phyloP scores from a whole-genome alignment of 2,329 filamentous ascomycete genomes.

The Colletotrichum eremochloae region DNA sequence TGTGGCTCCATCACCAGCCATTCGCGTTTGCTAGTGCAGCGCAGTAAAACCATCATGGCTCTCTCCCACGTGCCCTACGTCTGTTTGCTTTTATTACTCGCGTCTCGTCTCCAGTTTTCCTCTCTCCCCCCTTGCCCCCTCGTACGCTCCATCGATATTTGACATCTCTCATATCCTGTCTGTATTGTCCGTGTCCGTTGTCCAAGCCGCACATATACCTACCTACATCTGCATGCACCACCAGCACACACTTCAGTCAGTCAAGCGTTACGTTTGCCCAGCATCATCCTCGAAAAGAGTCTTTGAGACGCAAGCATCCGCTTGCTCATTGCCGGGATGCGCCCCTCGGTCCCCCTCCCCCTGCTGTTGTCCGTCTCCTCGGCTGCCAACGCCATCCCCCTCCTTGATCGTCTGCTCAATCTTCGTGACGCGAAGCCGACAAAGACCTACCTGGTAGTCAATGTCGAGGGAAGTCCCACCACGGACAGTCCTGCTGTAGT shows the following conservation, averaged over 20 bases:
- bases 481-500: constrained; percentile 44
- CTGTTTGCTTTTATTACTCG: constrained; percentile 27
- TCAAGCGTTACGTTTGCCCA: constrained; percentile 1
- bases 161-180: constrained; percentile 26
- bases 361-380: constrained; percentile 47
- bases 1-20: constrained; percentile 36
- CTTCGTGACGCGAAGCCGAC: constrained; percentile 30
- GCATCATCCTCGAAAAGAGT: not conserved
- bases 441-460: constrained; percentile 53
- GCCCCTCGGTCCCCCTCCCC: constrained; percentile 44
- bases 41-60: constrained; percentile 42
- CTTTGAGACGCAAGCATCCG: constrained; percentile 6
- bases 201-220: not conserved
- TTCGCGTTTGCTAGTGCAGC: constrained; percentile 36
- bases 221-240: not conserved
- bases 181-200: not conserved
- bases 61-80: constrained; percentile 21
- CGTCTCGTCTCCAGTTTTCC: constrained; percentile 39
- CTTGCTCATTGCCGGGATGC: constrained; percentile 48
- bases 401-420: constrained; percentile 43
- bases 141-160: constrained; percentile 17
- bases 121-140: not conserved
- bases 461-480: constrained; percentile 44
- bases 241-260: not conserved
- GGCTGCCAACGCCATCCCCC: constrained; percentile 48